phyloP scores from a whole-genome alignment of 345 rosid genomes.

The Acer negundo region DNA sequence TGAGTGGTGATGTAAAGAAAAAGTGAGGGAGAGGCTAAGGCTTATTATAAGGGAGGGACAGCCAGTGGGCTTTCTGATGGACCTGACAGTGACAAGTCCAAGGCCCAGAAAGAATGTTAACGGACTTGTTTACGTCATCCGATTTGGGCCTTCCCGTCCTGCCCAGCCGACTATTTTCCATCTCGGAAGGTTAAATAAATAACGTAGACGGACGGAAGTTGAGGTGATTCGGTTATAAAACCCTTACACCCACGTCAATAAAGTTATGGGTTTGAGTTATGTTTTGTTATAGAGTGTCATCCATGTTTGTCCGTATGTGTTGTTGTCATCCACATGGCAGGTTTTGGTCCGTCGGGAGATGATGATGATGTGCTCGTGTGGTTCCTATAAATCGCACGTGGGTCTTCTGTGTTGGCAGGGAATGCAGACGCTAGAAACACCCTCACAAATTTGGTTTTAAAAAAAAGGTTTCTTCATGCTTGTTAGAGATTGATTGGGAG shows the following conservation, averaged over 20 bases:
- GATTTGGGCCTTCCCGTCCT: conserved; percentile 12
- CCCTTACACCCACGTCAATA: too few relatives aligned
- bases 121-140: conserved; percentile 23
- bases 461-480: neutral
- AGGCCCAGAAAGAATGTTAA: conserved; percentile 43
- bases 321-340: conserved; percentile 23
- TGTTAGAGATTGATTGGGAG: neutral
- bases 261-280: too few relatives aligned
- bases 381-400: conserved; percentile 10
- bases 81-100: conserved; percentile 44
- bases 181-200: too few relatives aligned
- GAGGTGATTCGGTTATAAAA: too few relatives aligned
- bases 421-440: neutral
- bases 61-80: conserved; percentile 41
- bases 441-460: neutral
- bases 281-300: too few relatives aligned
- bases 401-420: neutral
- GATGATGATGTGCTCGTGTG: conserved; percentile 12
- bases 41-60: conserved; percentile 27
- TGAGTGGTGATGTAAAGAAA: conserved; percentile 1
- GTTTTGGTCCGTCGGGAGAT: conserved; percentile 12
- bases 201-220: too few relatives aligned
- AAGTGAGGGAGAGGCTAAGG: conserved; percentile 3
- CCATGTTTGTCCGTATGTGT: too few relatives aligned
- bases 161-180: conserved; percentile 26